These are phyloP conservation scores for Knufia petricola DNA, from an alignment of 2,329 filamentous ascomycete species.

Conservation along the genomic window DNA sequence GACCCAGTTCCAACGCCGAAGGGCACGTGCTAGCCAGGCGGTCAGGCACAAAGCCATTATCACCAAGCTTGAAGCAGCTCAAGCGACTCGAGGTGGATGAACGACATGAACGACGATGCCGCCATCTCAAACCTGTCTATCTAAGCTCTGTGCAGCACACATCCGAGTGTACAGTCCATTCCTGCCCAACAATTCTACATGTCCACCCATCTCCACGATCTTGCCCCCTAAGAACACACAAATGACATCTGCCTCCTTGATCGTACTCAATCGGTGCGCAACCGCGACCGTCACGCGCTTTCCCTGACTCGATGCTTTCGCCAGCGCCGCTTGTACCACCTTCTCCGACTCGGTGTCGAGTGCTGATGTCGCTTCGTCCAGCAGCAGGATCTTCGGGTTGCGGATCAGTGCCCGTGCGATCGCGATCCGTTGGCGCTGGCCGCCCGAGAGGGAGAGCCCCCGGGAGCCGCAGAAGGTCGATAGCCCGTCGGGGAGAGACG, in stretches of 20 bases:
- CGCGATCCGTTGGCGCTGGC: slow-evolving; percentile 35
- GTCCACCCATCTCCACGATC: slow-evolving; percentile 33
- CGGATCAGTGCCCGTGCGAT: slow-evolving; percentile 35
- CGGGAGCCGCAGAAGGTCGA: slow-evolving; percentile 28
- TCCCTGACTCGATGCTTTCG: slow-evolving; percentile 22
- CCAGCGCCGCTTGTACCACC: slow-evolving; percentile 27
- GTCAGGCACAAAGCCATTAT: no score
- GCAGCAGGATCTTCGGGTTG: slow-evolving; percentile 27
- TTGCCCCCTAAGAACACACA: slow-evolving; percentile 33
- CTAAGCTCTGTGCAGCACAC: slow-evolving; percentile 21
- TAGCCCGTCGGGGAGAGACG: slow-evolving; percentile 31
- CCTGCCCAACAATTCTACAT: slow-evolving; percentile 31
- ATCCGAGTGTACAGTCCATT: slow-evolving; percentile 34
- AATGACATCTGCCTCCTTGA: slow-evolving; percentile 31
- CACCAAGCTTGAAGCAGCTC: no score
- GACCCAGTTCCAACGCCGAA: no score
- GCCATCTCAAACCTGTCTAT: slow-evolving; percentile 11
- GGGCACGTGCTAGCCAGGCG: no score
- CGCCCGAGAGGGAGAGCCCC: slow-evolving; percentile 31
- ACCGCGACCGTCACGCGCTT: slow-evolving; percentile 29
- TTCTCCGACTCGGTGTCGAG: slow-evolving; percentile 32
- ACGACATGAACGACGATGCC: not conserved
- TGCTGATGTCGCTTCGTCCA: slow-evolving; percentile 37
- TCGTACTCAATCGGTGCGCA: slow-evolving; percentile 32
- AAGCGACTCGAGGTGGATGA: no score